Conservation (phyloP, 805 yeast genomes). For the Metschnikowia reukaufii region DNA sequence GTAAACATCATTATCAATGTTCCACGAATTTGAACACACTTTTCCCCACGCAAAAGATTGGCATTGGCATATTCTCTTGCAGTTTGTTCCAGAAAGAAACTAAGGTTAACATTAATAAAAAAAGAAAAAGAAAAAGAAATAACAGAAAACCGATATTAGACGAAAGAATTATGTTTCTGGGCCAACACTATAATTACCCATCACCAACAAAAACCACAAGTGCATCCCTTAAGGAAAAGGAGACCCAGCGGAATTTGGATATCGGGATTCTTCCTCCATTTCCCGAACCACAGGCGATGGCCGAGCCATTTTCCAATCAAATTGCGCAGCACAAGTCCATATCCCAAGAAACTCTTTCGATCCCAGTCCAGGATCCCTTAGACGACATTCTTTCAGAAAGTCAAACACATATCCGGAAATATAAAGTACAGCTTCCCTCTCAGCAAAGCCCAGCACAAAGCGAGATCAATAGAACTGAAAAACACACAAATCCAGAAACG, state of each 20-base stretch:
- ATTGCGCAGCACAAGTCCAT: conserved; percentile 5
- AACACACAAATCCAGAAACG: too few species aligned
- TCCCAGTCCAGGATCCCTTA: conserved; percentile 23
- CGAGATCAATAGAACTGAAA: not conserved
- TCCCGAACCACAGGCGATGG: conserved; percentile 2
- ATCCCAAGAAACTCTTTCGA: conserved; percentile 7
- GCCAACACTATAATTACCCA: not conserved
- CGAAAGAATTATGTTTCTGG: not conserved
- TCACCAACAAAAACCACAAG: conserved; percentile 4
- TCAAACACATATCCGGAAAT: conserved; percentile 14
- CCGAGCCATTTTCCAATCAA: conserved; percentile 17
- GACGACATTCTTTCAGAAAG: conserved; percentile 23
- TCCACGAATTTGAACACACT: too few species aligned
- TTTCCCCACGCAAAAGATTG: not conserved
- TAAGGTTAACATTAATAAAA: too few species aligned
- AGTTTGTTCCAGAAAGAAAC: too few species aligned
- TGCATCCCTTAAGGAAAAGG: conserved; percentile 7
- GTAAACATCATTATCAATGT: conserved; percentile 3
- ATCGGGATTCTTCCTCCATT: conserved; percentile 3
- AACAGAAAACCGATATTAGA: too few species aligned
- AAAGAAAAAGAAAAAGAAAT: too few species aligned
- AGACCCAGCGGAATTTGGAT: conserved; percentile 9
- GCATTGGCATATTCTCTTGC: too few species aligned
- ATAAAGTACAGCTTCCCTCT: conserved; percentile 21
- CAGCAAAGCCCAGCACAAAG: not conserved